Conservation (phyloP, 169 alveolate genomes). For the Eimeria acervulina region DNA sequence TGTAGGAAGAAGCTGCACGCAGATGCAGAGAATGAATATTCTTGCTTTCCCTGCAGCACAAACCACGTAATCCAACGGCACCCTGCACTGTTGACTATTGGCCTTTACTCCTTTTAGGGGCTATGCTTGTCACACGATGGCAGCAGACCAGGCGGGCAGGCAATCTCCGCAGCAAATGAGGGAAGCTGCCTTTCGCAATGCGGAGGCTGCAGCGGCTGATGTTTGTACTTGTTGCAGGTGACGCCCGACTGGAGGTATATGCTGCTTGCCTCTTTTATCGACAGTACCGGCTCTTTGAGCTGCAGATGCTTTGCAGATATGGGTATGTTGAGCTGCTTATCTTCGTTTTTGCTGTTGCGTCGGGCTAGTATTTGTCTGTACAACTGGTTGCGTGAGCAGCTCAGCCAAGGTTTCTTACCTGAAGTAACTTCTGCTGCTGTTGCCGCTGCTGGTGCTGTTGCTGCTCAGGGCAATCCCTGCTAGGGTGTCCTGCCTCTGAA, state of each 20-base stretch:
- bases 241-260: constrained; percentile 79
- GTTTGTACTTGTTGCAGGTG: constrained; percentile 51
- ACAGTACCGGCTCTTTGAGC: constrained; percentile 53
- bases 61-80: constrained; percentile 34
- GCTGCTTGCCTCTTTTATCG: constrained; percentile 73
- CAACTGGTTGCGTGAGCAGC: background rate
- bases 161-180: background rate
- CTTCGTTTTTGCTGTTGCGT: background rate
- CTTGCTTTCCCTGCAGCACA: constrained; percentile 71
- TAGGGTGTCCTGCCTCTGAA: constrained; percentile 73
- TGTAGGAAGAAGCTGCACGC: constrained; percentile 75
- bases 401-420: background rate
- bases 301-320: constrained; percentile 77
- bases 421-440: background rate
- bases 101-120: background rate
- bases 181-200: background rate
- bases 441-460: background rate
- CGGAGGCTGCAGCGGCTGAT: background rate
- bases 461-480: constrained; percentile 51
- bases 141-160: background rate
- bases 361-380: background rate
- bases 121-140: background rate
- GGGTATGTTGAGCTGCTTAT: constrained; percentile 18
- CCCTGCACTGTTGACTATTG: background rate
- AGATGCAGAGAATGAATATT: constrained; percentile 37